Evolutionary conservation across 140 eudicot species (phyloP).

Genomic region (Oenanthe javanica): DNA sequence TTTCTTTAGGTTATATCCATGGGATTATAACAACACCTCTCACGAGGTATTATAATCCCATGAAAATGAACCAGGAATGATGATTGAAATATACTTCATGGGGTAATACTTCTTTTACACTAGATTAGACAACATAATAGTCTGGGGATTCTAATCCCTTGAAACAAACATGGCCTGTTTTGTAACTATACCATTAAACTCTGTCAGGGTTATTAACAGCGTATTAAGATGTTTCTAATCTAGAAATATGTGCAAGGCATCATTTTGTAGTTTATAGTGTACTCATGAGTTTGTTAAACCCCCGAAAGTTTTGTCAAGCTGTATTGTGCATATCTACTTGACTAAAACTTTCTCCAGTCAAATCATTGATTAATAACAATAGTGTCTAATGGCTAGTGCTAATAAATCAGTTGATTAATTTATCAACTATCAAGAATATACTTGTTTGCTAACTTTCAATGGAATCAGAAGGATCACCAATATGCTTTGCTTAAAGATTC

Average conservation of each 20-base stretch:
- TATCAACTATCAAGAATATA: background rate
- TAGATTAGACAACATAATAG: background rate
- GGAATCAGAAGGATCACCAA: background rate
- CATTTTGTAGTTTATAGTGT: background rate
- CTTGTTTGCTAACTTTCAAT: background rate
- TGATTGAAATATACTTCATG: background rate
- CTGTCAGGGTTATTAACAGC: background rate
- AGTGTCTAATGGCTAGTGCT: background rate
- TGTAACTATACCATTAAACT: background rate
- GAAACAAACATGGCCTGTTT: background rate
- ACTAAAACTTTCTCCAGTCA: background rate
- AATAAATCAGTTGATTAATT: background rate
- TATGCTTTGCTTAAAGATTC: background rate
- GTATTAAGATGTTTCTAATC: background rate
- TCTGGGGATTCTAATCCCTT: background rate
- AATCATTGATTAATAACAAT: background rate
- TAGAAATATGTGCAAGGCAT: background rate
- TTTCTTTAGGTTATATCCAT: background rate
- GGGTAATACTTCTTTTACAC: background rate
- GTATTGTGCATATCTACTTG: background rate
- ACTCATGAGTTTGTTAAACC: background rate
- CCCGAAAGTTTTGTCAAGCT: background rate
- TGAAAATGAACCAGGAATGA: background rate
- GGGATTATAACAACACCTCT: background rate
- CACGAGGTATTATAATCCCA: background rate